Percentiles rank a stretch among this genome's conserved stretches.
These are phyloP conservation scores for Cyberlindnera euphorbiiphila DNA, from an alignment of 805 yeast species.

Conservation along the genomic window DNA sequence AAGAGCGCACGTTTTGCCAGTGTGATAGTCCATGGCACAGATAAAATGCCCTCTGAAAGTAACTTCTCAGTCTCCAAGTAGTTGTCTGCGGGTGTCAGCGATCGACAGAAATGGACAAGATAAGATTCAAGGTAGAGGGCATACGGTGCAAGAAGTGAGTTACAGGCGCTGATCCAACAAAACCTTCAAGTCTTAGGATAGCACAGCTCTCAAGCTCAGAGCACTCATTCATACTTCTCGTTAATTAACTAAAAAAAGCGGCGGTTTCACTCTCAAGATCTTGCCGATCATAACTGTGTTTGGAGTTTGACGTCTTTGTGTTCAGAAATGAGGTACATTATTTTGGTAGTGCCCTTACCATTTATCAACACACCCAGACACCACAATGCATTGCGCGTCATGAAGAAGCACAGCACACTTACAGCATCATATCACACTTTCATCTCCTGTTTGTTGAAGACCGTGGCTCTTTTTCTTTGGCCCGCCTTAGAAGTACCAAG, in stretches of 20 bases:
- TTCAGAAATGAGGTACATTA: neutral
- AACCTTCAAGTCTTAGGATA: conserved; percentile 1
- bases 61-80: conserved; percentile 8
- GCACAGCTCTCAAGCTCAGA: neutral
- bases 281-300: too few relatives aligned
- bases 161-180: conserved; percentile 7
- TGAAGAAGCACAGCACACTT: too few relatives aligned
- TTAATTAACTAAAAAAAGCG: too few relatives aligned
- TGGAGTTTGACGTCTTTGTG: conserved; percentile 1
- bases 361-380: conserved; percentile 1
- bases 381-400: neutral
- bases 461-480: neutral
- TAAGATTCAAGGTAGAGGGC: conserved; percentile 5
- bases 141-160: conserved; percentile 8
- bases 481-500: too few relatives aligned
- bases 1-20: conserved; percentile 3
- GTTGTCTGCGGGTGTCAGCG: conserved; percentile 5
- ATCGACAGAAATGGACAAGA: neutral
- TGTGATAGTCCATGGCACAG: neutral
- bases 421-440: too few relatives aligned
- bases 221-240: neutral
- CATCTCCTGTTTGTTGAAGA: neutral
- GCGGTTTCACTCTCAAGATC: too few relatives aligned
- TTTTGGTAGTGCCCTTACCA: neutral
- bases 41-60: neutral